Percentiles rank a stretch among this genome's conserved stretches.
Evolutionary conservation across 1,139 yeast genomes (phyloP).

Genomic region (Saccharomycopsis hybrid): DNA sequence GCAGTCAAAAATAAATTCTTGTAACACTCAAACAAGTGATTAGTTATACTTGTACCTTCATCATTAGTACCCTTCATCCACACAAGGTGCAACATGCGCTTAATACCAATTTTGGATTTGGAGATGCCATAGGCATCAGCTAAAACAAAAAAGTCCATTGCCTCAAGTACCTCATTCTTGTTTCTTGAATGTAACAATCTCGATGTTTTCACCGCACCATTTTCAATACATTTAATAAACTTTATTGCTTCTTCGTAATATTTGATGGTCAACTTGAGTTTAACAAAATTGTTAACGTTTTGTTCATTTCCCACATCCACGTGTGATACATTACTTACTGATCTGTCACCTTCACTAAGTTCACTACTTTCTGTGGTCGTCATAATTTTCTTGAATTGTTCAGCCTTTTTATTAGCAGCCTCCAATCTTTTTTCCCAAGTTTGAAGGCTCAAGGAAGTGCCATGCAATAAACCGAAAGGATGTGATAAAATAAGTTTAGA

Average conservation of each 20-base stretch:
- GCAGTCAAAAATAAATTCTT: slow-evolving; percentile 68
- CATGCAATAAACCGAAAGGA: slow-evolving; percentile 75
- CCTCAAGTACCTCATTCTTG: slow-evolving; percentile 81
- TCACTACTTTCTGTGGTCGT: slow-evolving; percentile 27
- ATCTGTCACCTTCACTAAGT: slow-evolving; percentile 25
- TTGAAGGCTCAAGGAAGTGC: slow-evolving; percentile 54
- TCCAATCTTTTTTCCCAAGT: slow-evolving; percentile 55
- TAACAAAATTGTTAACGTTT: slow-evolving; percentile 29
- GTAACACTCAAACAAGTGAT: slow-evolving; percentile 78
- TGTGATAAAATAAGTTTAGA: slow-evolving; percentile 68
- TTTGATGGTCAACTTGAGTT: slow-evolving; percentile 49
- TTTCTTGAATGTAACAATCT: slow-evolving; percentile 73
- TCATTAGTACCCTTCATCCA: slow-evolving; percentile 95
- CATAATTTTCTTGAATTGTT: slow-evolving; percentile 27
- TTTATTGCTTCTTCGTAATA: slow-evolving; percentile 74
- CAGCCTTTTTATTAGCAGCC: slow-evolving; percentile 44
- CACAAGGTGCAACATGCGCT: slow-evolving; percentile 85
- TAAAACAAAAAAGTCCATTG: slow-evolving; percentile 87
- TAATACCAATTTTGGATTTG: slow-evolving; percentile 62
- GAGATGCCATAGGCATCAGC: slow-evolving; percentile 88
- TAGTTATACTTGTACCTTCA: slow-evolving; percentile 79
- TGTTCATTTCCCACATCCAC: slow-evolving; percentile 23
- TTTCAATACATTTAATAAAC: slow-evolving; percentile 65
- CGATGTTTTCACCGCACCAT: slow-evolving; percentile 54
- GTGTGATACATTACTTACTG: slow-evolving; percentile 27